Evolutionary conservation across 768 basidiomycete species (phyloP).

Genomic region (Russula earlei): DNA sequence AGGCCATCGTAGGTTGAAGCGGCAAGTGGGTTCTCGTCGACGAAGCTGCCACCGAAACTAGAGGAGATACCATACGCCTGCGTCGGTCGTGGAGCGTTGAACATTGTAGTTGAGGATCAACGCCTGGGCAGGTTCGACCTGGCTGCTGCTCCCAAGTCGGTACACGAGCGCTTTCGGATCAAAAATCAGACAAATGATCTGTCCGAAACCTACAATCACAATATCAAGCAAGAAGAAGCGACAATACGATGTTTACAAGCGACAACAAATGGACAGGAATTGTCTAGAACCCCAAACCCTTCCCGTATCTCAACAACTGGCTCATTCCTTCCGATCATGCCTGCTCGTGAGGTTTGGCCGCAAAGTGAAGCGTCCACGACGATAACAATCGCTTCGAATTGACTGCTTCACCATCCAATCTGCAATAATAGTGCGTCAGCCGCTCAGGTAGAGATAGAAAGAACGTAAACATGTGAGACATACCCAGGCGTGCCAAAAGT

Average conservation of each 20-base stretch:
- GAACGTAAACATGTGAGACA: slow-evolving; percentile 25
- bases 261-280: neutral
- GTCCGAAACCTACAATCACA: neutral
- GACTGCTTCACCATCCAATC: slow-evolving; percentile 78
- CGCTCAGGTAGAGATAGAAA: slow-evolving; percentile 4
- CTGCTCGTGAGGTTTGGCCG: slow-evolving; percentile 47
- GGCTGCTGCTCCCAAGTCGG: no score
- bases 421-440: slow-evolving; percentile 26
- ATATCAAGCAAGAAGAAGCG: neutral
- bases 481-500: slow-evolving; percentile 97
- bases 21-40: slow-evolving; percentile 63
- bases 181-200: no score
- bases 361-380: slow-evolving; percentile 93
- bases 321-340: neutral
- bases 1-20: slow-evolving; percentile 62
- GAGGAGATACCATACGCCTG: slow-evolving; percentile 56
- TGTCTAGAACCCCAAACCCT: neutral
- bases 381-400: slow-evolving; percentile 74
- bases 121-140: no score
- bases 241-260: neutral
- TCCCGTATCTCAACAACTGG: neutral
- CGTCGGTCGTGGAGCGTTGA: slow-evolving; percentile 71
- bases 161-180: no score
- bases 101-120: slow-evolving; percentile 41
- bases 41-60: slow-evolving; percentile 62